Conservation (phyloP, 1,139 yeast species). For the Blastobotrys indianensis region DNA sequence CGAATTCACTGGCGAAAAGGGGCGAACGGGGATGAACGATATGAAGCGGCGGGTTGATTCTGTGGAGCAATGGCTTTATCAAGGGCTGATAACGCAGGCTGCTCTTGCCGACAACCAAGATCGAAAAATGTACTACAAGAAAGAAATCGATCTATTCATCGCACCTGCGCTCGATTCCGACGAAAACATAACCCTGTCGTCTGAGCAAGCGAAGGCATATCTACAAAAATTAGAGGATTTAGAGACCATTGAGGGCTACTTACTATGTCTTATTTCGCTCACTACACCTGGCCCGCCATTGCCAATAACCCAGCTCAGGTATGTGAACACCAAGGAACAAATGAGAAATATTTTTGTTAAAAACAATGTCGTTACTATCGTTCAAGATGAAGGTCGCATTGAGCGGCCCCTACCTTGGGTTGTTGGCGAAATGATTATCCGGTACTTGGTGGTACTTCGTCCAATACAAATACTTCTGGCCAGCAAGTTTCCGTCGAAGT, state of each 20-base stretch:
- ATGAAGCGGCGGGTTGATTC: slow-evolving; percentile 5
- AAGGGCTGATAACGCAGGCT: slow-evolving; percentile 6
- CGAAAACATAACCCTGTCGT: background rate
- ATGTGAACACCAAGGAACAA: background rate
- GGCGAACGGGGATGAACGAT: slow-evolving; percentile 5
- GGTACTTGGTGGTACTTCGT: slow-evolving; percentile 8
- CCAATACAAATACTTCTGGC: slow-evolving; percentile 7
- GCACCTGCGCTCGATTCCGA: background rate
- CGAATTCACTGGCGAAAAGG: slow-evolving; percentile 8
- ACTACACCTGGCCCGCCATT: slow-evolving; percentile 9
- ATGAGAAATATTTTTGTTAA: slow-evolving; percentile 2
- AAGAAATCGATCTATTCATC: slow-evolving; percentile 1
- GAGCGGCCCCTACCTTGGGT: slow-evolving; percentile 10
- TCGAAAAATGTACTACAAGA: background rate
- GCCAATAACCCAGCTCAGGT: slow-evolving; percentile 1
- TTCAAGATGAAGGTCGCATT: slow-evolving; percentile 1
- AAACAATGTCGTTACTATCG: slow-evolving; percentile 1
- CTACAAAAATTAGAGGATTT: slow-evolving; percentile 4
- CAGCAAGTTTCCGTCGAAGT: background rate
- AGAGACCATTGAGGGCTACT: slow-evolving; percentile 3
- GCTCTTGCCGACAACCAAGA: background rate
- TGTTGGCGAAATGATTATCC: slow-evolving; percentile 10
- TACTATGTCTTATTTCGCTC: slow-evolving; percentile 3
- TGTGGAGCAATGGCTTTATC: slow-evolving; percentile 1
- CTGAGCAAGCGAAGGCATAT: background rate